Evolutionary conservation across 345 rosid species (phyloP).

Genomic region (Toxicodendron radicans): DNA sequence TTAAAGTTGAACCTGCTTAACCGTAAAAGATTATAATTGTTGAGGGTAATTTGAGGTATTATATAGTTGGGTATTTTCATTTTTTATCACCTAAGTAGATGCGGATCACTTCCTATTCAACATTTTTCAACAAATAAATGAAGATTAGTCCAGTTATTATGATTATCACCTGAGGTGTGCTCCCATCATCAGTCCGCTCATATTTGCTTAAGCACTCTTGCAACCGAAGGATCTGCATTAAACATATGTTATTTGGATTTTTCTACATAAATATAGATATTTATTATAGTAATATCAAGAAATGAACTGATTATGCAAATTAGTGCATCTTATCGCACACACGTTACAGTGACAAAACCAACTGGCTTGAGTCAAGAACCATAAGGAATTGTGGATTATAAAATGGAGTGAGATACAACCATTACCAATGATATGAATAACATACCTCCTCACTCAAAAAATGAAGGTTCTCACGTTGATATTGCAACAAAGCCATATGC

Average conservation of each 20-base stretch:
- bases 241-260: conserved; percentile 2
- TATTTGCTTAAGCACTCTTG: conserved; percentile 95
- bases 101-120: neutral
- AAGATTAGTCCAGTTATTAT: conserved; percentile 3
- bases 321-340: neutral
- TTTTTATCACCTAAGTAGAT: neutral
- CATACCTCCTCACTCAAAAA: conserved; percentile 92
- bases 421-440: neutral
- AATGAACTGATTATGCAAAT: conserved; percentile 9
- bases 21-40: too few species aligned
- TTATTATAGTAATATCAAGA: conserved; percentile 6
- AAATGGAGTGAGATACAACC: neutral
- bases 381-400: neutral
- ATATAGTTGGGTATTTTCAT: too few species aligned
- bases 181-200: conserved; percentile 80
- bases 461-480: conserved; percentile 96
- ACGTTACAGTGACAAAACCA: conserved; percentile 9
- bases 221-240: conserved; percentile 70
- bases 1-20: too few species aligned
- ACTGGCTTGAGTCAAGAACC: conserved; percentile 3
- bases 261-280: neutral
- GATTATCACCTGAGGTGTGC: conserved; percentile 76
- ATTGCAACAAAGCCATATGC: conserved; percentile 93
- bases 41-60: neutral
- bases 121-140: neutral